phyloP scores from a whole-genome alignment of 768 basidiomycete genomes.

The Hemileccinum rubropunctum region DNA sequence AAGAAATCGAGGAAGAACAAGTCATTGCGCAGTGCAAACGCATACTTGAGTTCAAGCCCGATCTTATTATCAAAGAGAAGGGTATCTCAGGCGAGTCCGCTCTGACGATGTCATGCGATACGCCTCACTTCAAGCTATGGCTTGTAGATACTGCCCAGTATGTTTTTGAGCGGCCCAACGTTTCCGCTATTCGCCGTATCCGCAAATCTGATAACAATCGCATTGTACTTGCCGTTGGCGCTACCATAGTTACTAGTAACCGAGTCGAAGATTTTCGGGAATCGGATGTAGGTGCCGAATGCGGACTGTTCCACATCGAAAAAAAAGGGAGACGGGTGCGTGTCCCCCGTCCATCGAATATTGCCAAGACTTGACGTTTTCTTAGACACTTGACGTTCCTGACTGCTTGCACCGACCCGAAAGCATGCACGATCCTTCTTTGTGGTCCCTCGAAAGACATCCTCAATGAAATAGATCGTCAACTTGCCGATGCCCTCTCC shows the following conservation, averaged over 20 bases:
- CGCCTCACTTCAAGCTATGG: too few species aligned
- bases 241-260: conserved; percentile 97
- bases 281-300: conserved; percentile 85
- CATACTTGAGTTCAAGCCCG: conserved; percentile 91
- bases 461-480: conserved; percentile 96
- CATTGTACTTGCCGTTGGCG: conserved; percentile 91
- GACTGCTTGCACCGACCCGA: conserved; percentile 84
- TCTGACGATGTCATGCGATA: neutral
- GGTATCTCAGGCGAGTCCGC: conserved; percentile 79
- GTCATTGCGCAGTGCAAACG: conserved; percentile 82
- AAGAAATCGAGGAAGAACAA: conserved; percentile 97
- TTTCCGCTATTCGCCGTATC: conserved; percentile 92
- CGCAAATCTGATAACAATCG: conserved; percentile 99
- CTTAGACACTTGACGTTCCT: conserved; percentile 96
- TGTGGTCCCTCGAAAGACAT: conserved; percentile 98
- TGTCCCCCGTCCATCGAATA: neutral
- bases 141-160: conserved; percentile 91
- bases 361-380: neutral
- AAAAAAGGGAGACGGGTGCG: conserved; percentile 94
- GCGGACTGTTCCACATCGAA: conserved; percentile 95
- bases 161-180: conserved; percentile 79
- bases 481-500: conserved; percentile 95
- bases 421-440: conserved; percentile 97
- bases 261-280: conserved; percentile 93
- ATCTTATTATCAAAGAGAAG: conserved; percentile 95